These are phyloP conservation scores for Paramecium pentaurelia DNA, from an alignment of 73 alveolate genomes.

Conservation along the genomic window DNA sequence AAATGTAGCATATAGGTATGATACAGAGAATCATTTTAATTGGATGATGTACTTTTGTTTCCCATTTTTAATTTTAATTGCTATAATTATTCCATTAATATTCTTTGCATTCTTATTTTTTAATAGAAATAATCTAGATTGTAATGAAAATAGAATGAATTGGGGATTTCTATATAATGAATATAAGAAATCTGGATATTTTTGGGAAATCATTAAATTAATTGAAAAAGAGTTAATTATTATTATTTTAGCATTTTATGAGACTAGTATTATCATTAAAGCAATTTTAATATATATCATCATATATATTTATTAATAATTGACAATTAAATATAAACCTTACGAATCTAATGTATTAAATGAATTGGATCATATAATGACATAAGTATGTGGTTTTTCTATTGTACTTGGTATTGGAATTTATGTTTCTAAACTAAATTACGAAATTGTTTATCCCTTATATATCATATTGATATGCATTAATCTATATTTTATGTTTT, in stretches of 20 bases:
- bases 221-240: neutral
- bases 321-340: neutral
- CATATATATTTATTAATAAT: neutral
- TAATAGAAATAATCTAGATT: neutral
- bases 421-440: neutral
- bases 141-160: neutral
- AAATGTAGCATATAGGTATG: neutral
- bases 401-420: neutral
- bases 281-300: neutral
- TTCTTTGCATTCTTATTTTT: neutral
- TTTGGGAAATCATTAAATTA: neutral
- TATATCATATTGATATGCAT: neutral
- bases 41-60: neutral
- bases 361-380: neutral
- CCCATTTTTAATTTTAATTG: neutral
- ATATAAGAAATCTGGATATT: neutral
- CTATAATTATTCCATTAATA: neutral
- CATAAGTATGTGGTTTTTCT: neutral
- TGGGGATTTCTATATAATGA: constrained; percentile 9
- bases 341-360: neutral
- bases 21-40: neutral
- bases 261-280: neutral
- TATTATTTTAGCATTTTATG: neutral
- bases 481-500: neutral
- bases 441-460: neutral